Evolutionary conservation across 2,329 filamentous ascomycete species (phyloP).

Genomic region (Phaeosphaeria sp.): DNA sequence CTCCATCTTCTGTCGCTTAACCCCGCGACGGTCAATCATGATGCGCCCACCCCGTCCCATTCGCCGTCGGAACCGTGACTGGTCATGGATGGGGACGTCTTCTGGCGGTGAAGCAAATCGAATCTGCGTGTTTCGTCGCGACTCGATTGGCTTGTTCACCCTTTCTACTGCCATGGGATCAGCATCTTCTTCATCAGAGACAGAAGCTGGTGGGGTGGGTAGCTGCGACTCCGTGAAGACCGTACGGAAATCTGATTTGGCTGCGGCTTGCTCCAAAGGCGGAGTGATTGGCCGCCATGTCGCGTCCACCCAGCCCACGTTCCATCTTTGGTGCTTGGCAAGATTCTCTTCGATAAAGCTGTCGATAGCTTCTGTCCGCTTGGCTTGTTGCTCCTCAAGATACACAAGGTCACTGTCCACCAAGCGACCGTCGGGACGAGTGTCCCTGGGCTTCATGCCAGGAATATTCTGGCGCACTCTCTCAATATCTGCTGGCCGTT

Average conservation of each 20-base stretch:
- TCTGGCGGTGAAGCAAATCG: slow-evolving; percentile 48
- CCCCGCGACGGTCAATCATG: slow-evolving; percentile 84
- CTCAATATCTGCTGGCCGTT: slow-evolving; percentile 64
- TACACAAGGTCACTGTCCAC: slow-evolving; percentile 78
- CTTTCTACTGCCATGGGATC: slow-evolving; percentile 48
- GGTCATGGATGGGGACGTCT: slow-evolving; percentile 46
- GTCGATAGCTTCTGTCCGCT: slow-evolving; percentile 82
- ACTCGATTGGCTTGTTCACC: slow-evolving; percentile 32
- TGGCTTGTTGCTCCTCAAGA: slow-evolving; percentile 76
- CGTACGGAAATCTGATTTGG: slow-evolving; percentile 48
- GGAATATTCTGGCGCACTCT: slow-evolving; percentile 73
- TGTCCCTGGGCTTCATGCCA: slow-evolving; percentile 53
- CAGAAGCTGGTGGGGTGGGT: slow-evolving; percentile 56
- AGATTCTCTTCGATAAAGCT: slow-evolving; percentile 86
- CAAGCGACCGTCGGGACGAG: slow-evolving; percentile 72
- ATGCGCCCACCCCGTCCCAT: slow-evolving; percentile 83
- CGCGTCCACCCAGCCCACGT: slow-evolving; percentile 85
- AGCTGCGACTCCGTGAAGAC: slow-evolving; percentile 49
- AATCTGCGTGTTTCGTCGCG: slow-evolving; percentile 38
- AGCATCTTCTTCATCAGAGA: slow-evolving; percentile 52
- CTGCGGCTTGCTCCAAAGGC: slow-evolving; percentile 62
- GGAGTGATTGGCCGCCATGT: slow-evolving; percentile 86
- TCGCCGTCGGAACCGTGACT: slow-evolving; percentile 79
- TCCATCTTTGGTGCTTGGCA: slow-evolving; percentile 89
- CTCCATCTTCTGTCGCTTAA: slow-evolving; percentile 57